Conservation (phyloP, 805 yeast genomes). For the Candida sanyiensis region DNA sequence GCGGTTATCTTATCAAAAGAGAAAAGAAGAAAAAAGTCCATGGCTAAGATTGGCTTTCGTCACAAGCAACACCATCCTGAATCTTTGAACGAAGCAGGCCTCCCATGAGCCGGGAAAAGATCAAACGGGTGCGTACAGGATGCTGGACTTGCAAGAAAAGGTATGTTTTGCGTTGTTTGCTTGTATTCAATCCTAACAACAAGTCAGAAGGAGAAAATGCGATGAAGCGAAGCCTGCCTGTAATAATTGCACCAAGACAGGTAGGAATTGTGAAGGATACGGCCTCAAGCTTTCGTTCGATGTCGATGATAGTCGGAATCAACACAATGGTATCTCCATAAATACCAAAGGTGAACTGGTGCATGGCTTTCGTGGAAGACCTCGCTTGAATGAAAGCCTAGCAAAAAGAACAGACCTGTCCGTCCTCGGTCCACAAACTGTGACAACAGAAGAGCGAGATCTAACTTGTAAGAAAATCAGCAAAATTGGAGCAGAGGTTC, state of each 20-base stretch:
- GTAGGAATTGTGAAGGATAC: conserved; percentile 46
- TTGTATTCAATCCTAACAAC: conserved; percentile 1
- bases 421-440: too few species aligned
- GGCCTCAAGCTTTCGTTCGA: conserved; percentile 43
- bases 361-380: conserved; percentile 41
- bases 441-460: background rate
- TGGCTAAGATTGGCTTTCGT: too few species aligned
- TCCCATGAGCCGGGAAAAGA: too few species aligned
- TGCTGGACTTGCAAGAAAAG: conserved; percentile 53
- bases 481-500: conserved; percentile 5
- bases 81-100: too few species aligned
- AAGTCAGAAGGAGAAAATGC: conserved; percentile 44
- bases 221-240: conserved; percentile 51
- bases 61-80: too few species aligned
- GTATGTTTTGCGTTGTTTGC: conserved; percentile 24
- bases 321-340: conserved; percentile 11
- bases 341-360: conserved; percentile 32
- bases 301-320: conserved; percentile 41
- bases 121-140: conserved; percentile 48
- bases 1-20: too few species aligned
- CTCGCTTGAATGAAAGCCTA: conserved; percentile 32
- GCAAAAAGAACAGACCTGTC: conserved; percentile 21
- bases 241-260: conserved; percentile 39
- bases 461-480: background rate
- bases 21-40: too few species aligned